Conservation (phyloP, 805 yeast genomes). For the Saturnispora dispora region DNA sequence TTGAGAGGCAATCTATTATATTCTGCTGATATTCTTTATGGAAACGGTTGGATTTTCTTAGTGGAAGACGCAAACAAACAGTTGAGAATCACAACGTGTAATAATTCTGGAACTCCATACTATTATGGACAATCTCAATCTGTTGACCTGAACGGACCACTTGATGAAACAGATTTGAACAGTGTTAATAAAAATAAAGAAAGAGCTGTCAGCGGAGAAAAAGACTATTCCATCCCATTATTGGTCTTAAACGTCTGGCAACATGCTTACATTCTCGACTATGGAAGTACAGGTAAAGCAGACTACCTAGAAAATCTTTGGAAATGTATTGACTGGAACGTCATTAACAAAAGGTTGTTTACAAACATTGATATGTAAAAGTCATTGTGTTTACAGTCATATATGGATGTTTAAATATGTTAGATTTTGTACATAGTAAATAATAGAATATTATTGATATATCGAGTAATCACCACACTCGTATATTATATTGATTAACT, state of each 20-base stretch:
- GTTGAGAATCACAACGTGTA: slow-evolving; percentile 43
- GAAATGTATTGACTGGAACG: slow-evolving; percentile 80
- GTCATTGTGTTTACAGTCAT: neutral
- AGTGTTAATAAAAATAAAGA: slow-evolving; percentile 31
- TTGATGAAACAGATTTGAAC: slow-evolving; percentile 45
- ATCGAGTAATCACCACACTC: slow-evolving; percentile 25
- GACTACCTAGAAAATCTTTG: slow-evolving; percentile 70
- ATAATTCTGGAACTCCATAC: slow-evolving; percentile 75
- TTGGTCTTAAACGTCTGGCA: slow-evolving; percentile 83
- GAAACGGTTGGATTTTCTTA: slow-evolving; percentile 69
- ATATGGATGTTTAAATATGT: neutral
- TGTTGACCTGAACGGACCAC: slow-evolving; percentile 68
- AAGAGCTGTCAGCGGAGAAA: slow-evolving; percentile 25
- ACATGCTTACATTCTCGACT: slow-evolving; percentile 76
- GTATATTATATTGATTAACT: slow-evolving; percentile 22
- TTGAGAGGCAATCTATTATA: slow-evolving; percentile 42
- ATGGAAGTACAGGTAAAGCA: slow-evolving; percentile 67
- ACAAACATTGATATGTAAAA: slow-evolving; percentile 12
- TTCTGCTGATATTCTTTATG: slow-evolving; percentile 45
- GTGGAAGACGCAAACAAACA: slow-evolving; percentile 58
- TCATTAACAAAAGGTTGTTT: slow-evolving; percentile 40
- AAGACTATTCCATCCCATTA: slow-evolving; percentile 64
- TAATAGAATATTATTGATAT: slow-evolving; percentile 14
- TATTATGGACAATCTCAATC: slow-evolving; percentile 59
- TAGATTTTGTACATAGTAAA: neutral